A percentile compares a stretch with the other conserved stretches of the same genome.
Evolutionary conservation across 371 early-diverging fungal species (phyloP).

Genomic region (Mucor circinelloides): DNA sequence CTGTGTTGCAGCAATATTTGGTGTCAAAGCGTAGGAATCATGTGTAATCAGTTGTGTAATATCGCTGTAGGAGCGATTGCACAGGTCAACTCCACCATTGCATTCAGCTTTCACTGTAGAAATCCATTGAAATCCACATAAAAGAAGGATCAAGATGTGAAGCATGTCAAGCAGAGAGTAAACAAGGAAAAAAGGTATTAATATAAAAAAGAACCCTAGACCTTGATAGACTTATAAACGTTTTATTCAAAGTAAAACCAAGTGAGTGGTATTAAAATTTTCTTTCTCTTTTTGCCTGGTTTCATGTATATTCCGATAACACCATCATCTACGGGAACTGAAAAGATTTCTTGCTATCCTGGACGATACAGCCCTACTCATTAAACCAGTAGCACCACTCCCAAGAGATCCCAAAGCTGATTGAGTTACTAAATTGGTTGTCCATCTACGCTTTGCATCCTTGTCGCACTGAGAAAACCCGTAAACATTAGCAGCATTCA

Average conservation of each 20-base stretch:
- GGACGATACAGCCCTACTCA: slow-evolving; percentile 34
- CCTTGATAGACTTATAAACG: neutral
- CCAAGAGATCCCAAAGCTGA: slow-evolving; percentile 39
- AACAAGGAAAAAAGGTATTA: neutral
- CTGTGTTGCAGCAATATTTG: slow-evolving; percentile 65
- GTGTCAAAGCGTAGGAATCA: slow-evolving; percentile 67
- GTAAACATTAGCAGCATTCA: slow-evolving; percentile 86
- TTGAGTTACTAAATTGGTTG: slow-evolving; percentile 35
- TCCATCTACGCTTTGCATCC: slow-evolving; percentile 76
- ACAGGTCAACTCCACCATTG: slow-evolving; percentile 69
- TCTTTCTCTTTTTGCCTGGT: neutral
- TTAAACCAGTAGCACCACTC: slow-evolving; percentile 32
- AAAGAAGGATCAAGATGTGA: neutral
- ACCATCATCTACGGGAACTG: neutral
- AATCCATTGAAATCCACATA: neutral
- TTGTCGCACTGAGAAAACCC: slow-evolving; percentile 94
- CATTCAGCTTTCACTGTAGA: slow-evolving; percentile 38
- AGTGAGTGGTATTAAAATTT: neutral
- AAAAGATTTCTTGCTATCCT: slow-evolving; percentile 35
- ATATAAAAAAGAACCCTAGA: too few relatives aligned
- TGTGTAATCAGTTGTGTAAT: slow-evolving; percentile 72
- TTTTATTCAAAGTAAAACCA: slow-evolving; percentile 3
- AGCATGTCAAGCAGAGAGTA: neutral
- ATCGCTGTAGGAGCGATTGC: slow-evolving; percentile 53
- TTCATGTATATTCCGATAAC: neutral